Conservation (phyloP, 2,329 filamentous ascomycete genomes). For the Lachnellula hyalina region DNA sequence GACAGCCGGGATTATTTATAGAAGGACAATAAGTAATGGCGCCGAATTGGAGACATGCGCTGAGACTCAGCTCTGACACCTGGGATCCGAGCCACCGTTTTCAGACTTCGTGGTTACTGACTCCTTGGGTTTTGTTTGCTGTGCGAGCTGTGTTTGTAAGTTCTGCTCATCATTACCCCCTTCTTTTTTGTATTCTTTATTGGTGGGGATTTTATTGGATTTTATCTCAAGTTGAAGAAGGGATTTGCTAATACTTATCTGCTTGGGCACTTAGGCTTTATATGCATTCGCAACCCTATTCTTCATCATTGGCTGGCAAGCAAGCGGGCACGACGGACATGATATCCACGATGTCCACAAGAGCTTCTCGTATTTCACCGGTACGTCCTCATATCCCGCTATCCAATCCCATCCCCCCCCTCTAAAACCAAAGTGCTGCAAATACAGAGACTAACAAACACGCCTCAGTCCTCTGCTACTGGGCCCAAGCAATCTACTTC, state of each 20-base stretch:
- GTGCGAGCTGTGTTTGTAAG: constrained; percentile 51
- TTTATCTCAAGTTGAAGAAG: not conserved
- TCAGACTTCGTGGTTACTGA: constrained; percentile 76
- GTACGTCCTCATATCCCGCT: constrained; percentile 33
- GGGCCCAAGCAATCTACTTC: constrained; percentile 78
- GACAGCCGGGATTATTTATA: too few species aligned
- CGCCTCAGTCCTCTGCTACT: constrained; percentile 52
- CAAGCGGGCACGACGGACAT: constrained; percentile 39
- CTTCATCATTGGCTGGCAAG: constrained; percentile 62
- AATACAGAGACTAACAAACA: not conserved
- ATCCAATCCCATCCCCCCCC: not conserved
- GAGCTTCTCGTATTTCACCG: constrained; percentile 76
- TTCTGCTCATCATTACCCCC: constrained; percentile 17
- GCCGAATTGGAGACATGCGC: constrained; percentile 1
- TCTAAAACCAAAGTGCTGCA: too few species aligned
- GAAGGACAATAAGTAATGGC: too few species aligned
- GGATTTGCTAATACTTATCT: constrained; percentile 16
- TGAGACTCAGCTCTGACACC: constrained; percentile 21
- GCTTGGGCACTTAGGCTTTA: constrained; percentile 39
- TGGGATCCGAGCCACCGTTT: constrained; percentile 53
- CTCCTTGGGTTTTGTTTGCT: constrained; percentile 56
- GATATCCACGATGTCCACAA: constrained; percentile 36
- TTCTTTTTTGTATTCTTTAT: not conserved
- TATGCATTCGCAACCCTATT: constrained; percentile 69
- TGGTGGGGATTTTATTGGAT: not conserved